Conservation (phyloP, 2,329 filamentous ascomycete species). For the Arthrobotrys sinensis region DNA sequence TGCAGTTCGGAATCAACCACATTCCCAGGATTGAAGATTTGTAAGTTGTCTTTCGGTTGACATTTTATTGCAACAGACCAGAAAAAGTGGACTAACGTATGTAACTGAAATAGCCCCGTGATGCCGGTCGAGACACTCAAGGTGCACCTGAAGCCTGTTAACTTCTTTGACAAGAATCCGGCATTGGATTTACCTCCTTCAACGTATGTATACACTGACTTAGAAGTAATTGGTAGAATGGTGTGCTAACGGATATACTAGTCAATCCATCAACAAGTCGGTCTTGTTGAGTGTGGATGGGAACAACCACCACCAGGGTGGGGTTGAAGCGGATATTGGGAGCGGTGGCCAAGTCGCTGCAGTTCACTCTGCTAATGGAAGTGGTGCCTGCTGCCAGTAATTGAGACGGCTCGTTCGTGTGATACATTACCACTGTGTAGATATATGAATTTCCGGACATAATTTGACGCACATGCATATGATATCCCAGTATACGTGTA, state of each 20-base stretch:
- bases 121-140: constrained; percentile 76
- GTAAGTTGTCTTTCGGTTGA: constrained; percentile 35
- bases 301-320: constrained; percentile 59
- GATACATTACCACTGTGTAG: background rate
- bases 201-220: constrained; percentile 66
- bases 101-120: constrained; percentile 69
- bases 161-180: constrained; percentile 73
- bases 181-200: constrained; percentile 71
- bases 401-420: background rate
- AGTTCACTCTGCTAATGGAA: constrained; percentile 19
- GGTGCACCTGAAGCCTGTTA: constrained; percentile 71
- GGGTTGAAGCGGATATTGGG: constrained; percentile 44
- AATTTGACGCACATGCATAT: background rate
- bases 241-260: constrained; percentile 14
- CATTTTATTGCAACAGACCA: background rate
- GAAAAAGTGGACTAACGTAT: background rate
- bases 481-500: no score
- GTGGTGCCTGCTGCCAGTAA: constrained; percentile 33
- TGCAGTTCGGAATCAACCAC: constrained; percentile 75
- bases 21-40: constrained; percentile 78
- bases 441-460: background rate
- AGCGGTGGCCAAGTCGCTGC: constrained; percentile 32
- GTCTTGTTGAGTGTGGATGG: constrained; percentile 26
- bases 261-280: constrained; percentile 51
- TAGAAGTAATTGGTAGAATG: background rate